phyloP scores from a whole-genome alignment of 2,329 filamentous ascomycete species.

The Colletotrichum lupini region DNA sequence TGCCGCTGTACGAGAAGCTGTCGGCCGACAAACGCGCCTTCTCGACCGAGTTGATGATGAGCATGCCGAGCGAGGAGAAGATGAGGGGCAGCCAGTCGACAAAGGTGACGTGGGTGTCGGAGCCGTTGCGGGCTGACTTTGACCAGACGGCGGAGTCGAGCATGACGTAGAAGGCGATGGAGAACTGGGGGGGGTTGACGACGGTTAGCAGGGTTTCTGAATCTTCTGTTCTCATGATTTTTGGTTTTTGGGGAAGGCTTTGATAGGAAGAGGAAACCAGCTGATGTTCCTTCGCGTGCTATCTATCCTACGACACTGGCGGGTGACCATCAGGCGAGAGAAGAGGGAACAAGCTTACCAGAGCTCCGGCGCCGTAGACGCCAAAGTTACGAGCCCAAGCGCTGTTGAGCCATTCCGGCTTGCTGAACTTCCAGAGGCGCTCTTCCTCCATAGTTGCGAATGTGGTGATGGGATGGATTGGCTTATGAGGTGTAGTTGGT shows the following conservation, averaged over 20 bases:
- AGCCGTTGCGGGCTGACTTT: conserved; percentile 68
- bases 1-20: conserved; percentile 71
- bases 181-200: conserved; percentile 60
- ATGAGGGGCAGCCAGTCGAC: conserved; percentile 78
- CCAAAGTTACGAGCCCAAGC: conserved; percentile 72
- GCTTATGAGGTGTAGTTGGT: not conserved
- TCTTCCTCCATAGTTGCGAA: conserved; percentile 67
- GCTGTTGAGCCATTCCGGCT: conserved; percentile 75
- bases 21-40: conserved; percentile 73
- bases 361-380: conserved; percentile 70
- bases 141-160: conserved; percentile 77
- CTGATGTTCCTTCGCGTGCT: not conserved
- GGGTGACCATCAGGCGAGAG: not conserved
- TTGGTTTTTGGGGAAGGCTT: not conserved
- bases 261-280: not conserved
- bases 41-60: conserved; percentile 78
- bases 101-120: conserved; percentile 72
- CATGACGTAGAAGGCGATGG: conserved; percentile 75
- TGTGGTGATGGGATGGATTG: conserved; percentile 1
- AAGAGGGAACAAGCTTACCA: conserved; percentile 58
- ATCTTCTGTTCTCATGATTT: not conserved
- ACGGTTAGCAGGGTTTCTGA: not conserved
- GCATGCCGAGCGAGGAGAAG: conserved; percentile 75
- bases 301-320: not conserved
- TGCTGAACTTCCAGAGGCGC: conserved; percentile 74